Evolutionary conservation across 176 grass and related monocot species (phyloP).

Genomic region (Avena eriantha): DNA sequence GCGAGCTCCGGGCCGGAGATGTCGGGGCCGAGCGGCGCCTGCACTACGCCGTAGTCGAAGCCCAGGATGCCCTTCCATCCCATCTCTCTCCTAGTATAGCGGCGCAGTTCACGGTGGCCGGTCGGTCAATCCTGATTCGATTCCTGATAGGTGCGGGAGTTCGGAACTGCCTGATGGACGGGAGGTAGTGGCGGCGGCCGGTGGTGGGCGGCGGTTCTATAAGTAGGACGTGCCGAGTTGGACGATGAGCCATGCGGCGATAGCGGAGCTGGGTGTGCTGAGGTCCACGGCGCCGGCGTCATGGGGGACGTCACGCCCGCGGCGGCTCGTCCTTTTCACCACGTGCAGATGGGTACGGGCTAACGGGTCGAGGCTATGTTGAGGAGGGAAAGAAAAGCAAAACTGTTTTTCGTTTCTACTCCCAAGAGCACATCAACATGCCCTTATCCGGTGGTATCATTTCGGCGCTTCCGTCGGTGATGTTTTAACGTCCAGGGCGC

Average conservation of each 20-base stretch:
- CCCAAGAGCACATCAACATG: no score
- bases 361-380: neutral
- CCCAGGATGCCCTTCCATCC: constrained; percentile 84
- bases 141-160: neutral
- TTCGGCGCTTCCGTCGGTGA: no score
- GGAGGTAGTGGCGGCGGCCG: neutral
- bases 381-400: no score
- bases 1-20: constrained; percentile 93
- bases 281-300: constrained; percentile 35
- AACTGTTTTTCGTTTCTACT: no score
- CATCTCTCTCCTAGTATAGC: neutral
- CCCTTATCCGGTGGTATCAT: no score
- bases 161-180: neutral
- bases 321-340: neutral
- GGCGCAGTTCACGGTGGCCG: neutral
- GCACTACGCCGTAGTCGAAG: constrained; percentile 87
- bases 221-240: neutral
- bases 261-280: constrained; percentile 12
- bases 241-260: constrained; percentile 15
- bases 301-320: constrained; percentile 32
- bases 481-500: no score
- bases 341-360: neutral
- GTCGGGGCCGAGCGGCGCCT: constrained; percentile 92
- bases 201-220: neutral
- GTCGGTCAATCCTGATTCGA: neutral